A percentile compares a stretch with the other conserved stretches of the same genome.
Conservation (phyloP, 768 basidiomycete genomes). For the Amanita subjunquillea region DNA sequence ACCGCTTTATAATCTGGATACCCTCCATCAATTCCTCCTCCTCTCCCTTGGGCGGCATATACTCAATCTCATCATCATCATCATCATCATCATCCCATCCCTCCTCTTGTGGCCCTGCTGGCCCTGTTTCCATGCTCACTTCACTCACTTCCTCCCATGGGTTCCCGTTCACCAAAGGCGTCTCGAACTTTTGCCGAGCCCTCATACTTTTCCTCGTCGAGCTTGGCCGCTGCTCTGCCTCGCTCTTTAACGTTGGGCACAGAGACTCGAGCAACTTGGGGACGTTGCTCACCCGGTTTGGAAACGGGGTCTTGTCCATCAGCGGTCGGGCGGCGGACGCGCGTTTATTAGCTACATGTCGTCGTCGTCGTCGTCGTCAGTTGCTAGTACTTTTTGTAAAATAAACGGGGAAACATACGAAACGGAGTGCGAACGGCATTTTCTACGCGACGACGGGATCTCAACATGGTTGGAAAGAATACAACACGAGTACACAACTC, state of each 20-base stretch:
- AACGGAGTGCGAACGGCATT: not conserved
- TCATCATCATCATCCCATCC: constrained; percentile 27
- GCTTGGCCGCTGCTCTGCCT: constrained; percentile 43
- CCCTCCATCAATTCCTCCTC: constrained; percentile 16
- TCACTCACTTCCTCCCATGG: constrained; percentile 84
- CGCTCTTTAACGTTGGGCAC: constrained; percentile 12
- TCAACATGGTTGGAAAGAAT: not conserved
- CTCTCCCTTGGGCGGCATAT: constrained; percentile 33
- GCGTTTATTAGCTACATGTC: not conserved
- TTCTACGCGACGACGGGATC: not conserved
- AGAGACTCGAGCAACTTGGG: constrained; percentile 24
- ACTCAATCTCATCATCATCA: constrained; percentile 40
- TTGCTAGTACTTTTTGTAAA: too few species aligned
- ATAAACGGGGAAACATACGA: not conserved
- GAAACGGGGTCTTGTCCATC: constrained; percentile 68
- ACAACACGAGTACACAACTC: not conserved
- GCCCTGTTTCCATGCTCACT: constrained; percentile 21
- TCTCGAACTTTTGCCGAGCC: constrained; percentile 50
- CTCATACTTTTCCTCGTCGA: constrained; percentile 58
- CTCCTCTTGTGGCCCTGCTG: constrained; percentile 18
- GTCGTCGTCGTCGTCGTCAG: too few species aligned
- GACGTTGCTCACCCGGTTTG: constrained; percentile 35
- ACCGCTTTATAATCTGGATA: constrained; percentile 32
- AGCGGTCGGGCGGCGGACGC: constrained; percentile 31
- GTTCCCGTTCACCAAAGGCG: constrained; percentile 53